phyloP scores from a whole-genome alignment of 2,329 filamentous ascomycete species.

The Aotearoamyces nothofagi region DNA sequence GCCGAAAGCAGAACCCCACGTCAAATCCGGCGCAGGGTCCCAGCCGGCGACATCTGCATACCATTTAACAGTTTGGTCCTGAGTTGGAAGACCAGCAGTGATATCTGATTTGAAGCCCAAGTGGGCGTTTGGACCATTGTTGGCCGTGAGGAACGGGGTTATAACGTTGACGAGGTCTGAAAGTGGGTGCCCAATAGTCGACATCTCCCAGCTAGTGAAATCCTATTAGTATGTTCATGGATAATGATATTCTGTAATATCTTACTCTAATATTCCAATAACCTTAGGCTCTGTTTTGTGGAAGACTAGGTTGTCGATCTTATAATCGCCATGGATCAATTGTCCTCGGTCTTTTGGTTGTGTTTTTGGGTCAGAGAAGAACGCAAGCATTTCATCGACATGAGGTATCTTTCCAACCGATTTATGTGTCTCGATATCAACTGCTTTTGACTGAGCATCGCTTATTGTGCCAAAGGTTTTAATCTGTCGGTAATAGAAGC shows the following conservation, averaged over 20 bases:
- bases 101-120: conserved; percentile 26
- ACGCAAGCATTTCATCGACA: conserved; percentile 61
- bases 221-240: too few relatives aligned
- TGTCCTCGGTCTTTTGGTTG: conserved; percentile 63
- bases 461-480: conserved; percentile 66
- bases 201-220: conserved; percentile 48
- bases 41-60: conserved; percentile 57
- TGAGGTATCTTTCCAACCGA: conserved; percentile 69
- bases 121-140: conserved; percentile 20
- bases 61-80: conserved; percentile 45
- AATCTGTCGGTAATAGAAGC: conserved; percentile 75
- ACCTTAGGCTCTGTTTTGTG: conserved; percentile 72
- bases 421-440: conserved; percentile 58
- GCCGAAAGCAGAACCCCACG: conserved; percentile 47
- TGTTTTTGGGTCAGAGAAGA: conserved; percentile 51
- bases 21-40: conserved; percentile 47
- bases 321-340: conserved; percentile 86
- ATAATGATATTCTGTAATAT: too few relatives aligned
- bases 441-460: conserved; percentile 53
- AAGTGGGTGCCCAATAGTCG: conserved; percentile 52
- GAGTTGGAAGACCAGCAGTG: conserved; percentile 34
- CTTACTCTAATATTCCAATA: conserved; percentile 74
- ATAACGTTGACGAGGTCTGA: conserved; percentile 49
- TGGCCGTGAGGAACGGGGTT: conserved; percentile 7
- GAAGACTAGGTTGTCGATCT: conserved; percentile 77